Evolutionary conservation across 2,329 filamentous ascomycete genomes (phyloP), one percentile per base, ranked within the genome.

Genomic region (Cladosporium sp.): DNA sequence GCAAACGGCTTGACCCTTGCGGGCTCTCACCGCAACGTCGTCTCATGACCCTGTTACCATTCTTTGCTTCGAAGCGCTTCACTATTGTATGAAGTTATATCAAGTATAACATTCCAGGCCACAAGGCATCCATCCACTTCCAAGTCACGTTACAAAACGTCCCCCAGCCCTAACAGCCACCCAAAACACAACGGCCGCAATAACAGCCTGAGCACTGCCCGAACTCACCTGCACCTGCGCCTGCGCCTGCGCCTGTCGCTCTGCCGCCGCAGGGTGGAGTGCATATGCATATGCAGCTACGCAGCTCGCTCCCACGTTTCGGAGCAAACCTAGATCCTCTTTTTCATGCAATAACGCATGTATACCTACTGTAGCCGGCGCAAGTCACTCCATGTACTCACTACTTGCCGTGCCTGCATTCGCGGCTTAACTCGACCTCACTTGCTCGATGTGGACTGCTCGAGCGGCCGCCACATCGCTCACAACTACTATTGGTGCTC

Each of bases 221-320:
- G 5, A 7, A 28, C 22, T 28, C 7, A 7, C 22, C 22, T 28
- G 22, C 22, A 28, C 5, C 22, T 28, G 22, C 22, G 7, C 22
- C 22, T 28, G 22, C 22, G 22, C 22, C 22, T 28, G 22, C 22
- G 22, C 22, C 22, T 28, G 22, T 28, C 22, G 22, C 5, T 7
- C 22, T 28, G 22, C 22, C 22, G 22, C 22, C 10, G 35, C 34
- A 14, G 35, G 13, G 16, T n/a, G 8, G 40, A 18, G 16, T 42
- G 48, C 40, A 32, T 37, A 14, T 19, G 40, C 40, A 19, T 14
- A 14, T 37, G 48, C 48, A 43, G 28, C 38, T 43, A 43, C 40
- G 41, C 32, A 50, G 40, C 42, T 32, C 10, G 8, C 37, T 50
- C 40, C 40, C 48, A 50, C 48, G 48, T 50, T 50, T 50, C 48